Evolutionary conservation across 2,329 filamentous ascomycete species (phyloP).

Genomic region (Cadophora malorum): DNA sequence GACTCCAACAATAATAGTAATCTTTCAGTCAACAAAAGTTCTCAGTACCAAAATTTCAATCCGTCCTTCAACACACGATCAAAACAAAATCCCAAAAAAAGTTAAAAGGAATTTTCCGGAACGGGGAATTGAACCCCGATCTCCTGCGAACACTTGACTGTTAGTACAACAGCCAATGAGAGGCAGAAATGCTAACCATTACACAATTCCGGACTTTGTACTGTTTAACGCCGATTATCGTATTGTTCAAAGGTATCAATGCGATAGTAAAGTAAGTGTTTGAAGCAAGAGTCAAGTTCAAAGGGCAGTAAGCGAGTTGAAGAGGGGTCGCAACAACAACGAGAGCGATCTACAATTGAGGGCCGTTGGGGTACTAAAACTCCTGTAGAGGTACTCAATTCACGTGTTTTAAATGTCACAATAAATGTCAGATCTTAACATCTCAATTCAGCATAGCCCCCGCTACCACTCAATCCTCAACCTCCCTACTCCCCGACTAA

Average conservation of each 20-base stretch:
- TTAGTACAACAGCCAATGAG: neutral
- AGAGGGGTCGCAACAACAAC: too few relatives aligned
- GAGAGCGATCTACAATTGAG: too few relatives aligned
- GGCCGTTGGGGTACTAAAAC: too few relatives aligned
- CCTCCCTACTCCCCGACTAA: slow-evolving; percentile 32
- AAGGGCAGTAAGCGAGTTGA: neutral
- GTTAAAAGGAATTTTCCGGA: neutral
- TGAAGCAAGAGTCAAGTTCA: neutral
- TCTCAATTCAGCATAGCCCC: neutral
- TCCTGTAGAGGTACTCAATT: too few relatives aligned
- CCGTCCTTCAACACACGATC: neutral
- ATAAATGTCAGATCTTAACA: too few relatives aligned
- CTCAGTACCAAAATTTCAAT: too few relatives aligned
- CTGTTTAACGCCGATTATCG: neutral
- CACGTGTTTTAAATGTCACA: too few relatives aligned
- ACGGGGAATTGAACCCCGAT: slow-evolving; percentile 4
- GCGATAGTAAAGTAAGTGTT: neutral
- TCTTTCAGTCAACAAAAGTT: too few relatives aligned
- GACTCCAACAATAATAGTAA: neutral
- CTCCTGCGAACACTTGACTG: slow-evolving; percentile 1
- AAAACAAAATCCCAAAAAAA: neutral
- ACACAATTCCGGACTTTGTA: slow-evolving; percentile 1
- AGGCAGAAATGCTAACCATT: slow-evolving; percentile 10
- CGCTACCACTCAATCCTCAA: slow-evolving; percentile 20
- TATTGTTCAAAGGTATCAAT: neutral